Evolutionary conservation across 2,329 filamentous ascomycete genomes (phyloP).

Genomic region (Falciphora oryzae): DNA sequence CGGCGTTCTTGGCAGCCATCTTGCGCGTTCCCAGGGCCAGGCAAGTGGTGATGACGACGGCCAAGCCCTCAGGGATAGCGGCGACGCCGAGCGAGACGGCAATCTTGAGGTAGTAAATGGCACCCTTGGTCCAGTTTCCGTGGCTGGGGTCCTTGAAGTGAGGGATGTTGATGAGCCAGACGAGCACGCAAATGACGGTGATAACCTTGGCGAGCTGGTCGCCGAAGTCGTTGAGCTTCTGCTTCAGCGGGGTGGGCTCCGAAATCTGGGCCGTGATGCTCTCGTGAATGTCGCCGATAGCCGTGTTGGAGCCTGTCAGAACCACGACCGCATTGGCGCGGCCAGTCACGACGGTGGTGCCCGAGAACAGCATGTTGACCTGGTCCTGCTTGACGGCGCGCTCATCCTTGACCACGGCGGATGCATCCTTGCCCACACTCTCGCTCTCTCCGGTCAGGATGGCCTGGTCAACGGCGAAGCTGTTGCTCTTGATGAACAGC

Average conservation of each 20-base stretch:
- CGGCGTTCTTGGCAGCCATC: slow-evolving; percentile 98
- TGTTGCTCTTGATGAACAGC: slow-evolving; percentile 90
- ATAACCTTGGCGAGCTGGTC: slow-evolving; percentile 97
- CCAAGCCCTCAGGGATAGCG: slow-evolving; percentile 93
- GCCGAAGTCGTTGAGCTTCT: slow-evolving; percentile 98
- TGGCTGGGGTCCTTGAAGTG: slow-evolving; percentile 95
- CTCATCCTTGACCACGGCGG: slow-evolving; percentile 61
- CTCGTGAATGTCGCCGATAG: slow-evolving; percentile 97
- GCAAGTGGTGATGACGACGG: slow-evolving; percentile 98
- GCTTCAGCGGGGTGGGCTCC: slow-evolving; percentile 92
- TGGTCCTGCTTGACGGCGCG: slow-evolving; percentile 96
- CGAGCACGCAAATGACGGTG: slow-evolving; percentile 89
- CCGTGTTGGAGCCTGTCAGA: slow-evolving; percentile 81
- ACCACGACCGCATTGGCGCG: slow-evolving; percentile 89
- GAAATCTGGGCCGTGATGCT: slow-evolving; percentile 98
- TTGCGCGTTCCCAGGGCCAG: slow-evolving; percentile 92
- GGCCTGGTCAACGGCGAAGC: slow-evolving; percentile 92
- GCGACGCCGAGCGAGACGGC: slow-evolving; percentile 96
- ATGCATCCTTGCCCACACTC: slow-evolving; percentile 82
- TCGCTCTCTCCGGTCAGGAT: slow-evolving; percentile 97
- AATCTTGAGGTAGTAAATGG: slow-evolving; percentile 99
- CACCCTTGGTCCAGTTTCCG: slow-evolving; percentile 90
- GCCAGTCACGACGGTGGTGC: slow-evolving; percentile 92
- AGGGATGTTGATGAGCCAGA: slow-evolving; percentile 97
- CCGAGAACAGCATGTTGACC: slow-evolving; percentile 96